phyloP scores from a whole-genome alignment of 768 basidiomycete species.

The Melanogaster broomeanus region DNA sequence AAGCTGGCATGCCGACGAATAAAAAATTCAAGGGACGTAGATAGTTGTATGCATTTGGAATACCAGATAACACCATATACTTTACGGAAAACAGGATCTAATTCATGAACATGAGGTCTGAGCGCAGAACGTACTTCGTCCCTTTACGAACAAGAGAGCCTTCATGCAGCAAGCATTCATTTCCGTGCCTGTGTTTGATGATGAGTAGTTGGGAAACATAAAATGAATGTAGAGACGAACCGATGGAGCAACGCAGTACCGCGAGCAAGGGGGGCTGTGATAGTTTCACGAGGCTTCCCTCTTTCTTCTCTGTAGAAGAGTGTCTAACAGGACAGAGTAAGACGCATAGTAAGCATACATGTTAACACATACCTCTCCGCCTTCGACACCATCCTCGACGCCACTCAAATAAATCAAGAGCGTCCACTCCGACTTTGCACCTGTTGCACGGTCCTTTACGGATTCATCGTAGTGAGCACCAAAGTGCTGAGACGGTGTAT shows the following conservation, averaged over 20 bases:
- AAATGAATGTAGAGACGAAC: slow-evolving; percentile 32
- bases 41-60: slow-evolving; percentile 14
- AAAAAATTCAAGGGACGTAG: slow-evolving; percentile 56
- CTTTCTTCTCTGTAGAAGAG: slow-evolving; percentile 65
- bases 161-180: slow-evolving; percentile 73
- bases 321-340: slow-evolving; percentile 45
- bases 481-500: slow-evolving; percentile 63
- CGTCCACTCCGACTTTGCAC: slow-evolving; percentile 76
- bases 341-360: neutral
- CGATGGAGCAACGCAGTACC: slow-evolving; percentile 70
- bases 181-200: slow-evolving; percentile 56
- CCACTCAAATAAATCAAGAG: slow-evolving; percentile 74
- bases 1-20: slow-evolving; percentile 80
- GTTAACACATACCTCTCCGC: slow-evolving; percentile 55
- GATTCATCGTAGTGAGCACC: slow-evolving; percentile 79
- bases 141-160: slow-evolving; percentile 58
- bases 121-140: slow-evolving; percentile 73
- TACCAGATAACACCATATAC: neutral
- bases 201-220: slow-evolving; percentile 4
- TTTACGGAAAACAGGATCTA: slow-evolving; percentile 16
- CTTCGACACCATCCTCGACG: slow-evolving; percentile 68
- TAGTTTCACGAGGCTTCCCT: slow-evolving; percentile 48
- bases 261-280: slow-evolving; percentile 54
- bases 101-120: slow-evolving; percentile 68
- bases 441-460: slow-evolving; percentile 57